Evolutionary conservation across 1,284 basidiomycete genomes (phyloP).

Genomic region (Trametes sp.): DNA sequence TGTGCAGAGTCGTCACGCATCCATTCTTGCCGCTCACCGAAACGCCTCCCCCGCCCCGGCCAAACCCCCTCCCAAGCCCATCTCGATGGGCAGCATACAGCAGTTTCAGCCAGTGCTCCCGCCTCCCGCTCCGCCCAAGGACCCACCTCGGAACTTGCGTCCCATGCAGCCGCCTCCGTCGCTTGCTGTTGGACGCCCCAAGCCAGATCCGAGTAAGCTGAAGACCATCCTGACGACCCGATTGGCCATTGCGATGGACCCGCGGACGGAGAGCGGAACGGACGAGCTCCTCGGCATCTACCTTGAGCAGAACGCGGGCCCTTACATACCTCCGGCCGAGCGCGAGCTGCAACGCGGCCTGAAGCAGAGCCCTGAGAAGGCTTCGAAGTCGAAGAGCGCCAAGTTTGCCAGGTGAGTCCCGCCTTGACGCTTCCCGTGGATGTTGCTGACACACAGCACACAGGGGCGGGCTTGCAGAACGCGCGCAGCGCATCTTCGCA

Average conservation of each 20-base stretch:
- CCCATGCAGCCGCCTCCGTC: slow-evolving; percentile 25
- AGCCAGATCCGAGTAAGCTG: slow-evolving; percentile 30
- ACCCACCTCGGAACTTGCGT: slow-evolving; percentile 9
- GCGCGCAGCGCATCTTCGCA: slow-evolving; percentile 49
- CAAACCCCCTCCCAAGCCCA: slow-evolving; percentile 8
- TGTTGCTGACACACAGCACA: neutral
- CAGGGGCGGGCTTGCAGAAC: slow-evolving; percentile 60
- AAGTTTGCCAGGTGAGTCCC: slow-evolving; percentile 45
- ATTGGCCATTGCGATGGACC: slow-evolving; percentile 51
- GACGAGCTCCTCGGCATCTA: slow-evolving; percentile 52
- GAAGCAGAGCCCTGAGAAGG: slow-evolving; percentile 54
- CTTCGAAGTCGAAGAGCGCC: slow-evolving; percentile 41
- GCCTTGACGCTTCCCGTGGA: neutral
- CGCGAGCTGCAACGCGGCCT: slow-evolving; percentile 49
- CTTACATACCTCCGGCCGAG: slow-evolving; percentile 42
- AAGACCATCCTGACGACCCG: slow-evolving; percentile 53
- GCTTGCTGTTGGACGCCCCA: slow-evolving; percentile 15
- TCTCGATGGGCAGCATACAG: slow-evolving; percentile 16
- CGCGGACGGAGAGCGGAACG: slow-evolving; percentile 49
- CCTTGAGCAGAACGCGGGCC: slow-evolving; percentile 45
- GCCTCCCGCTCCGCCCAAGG: slow-evolving; percentile 6
- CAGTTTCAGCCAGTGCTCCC: slow-evolving; percentile 19
- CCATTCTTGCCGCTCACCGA: slow-evolving; percentile 13
- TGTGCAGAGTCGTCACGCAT: slow-evolving; percentile 7
- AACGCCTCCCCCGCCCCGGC: neutral